A percentile compares a stretch with the other conserved stretches of the same genome.
These are phyloP conservation scores for Paratinospora sagittata DNA, from an alignment of 164 flowering plant species.

Conservation along the genomic window DNA sequence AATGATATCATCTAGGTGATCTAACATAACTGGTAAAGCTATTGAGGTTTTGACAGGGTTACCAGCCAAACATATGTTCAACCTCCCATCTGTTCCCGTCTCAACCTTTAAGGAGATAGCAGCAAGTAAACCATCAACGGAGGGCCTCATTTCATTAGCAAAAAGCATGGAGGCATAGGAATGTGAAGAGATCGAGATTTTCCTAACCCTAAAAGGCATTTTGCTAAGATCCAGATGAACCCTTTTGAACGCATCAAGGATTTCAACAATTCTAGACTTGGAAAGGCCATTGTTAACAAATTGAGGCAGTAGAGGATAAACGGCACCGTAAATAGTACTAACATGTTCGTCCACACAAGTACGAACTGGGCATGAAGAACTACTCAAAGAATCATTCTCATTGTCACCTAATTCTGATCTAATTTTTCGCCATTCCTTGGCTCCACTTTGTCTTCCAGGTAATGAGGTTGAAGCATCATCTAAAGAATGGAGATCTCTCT, in stretches of 20 bases:
- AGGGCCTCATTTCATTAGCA: slow-evolving; percentile 31
- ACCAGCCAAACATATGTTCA: slow-evolving; percentile 49
- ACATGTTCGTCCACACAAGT: slow-evolving; percentile 80
- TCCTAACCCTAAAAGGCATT: slow-evolving; percentile 53
- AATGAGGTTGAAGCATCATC: slow-evolving; percentile 50
- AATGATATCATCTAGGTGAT: slow-evolving; percentile 55
- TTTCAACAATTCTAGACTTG: slow-evolving; percentile 35
- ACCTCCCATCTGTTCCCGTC: slow-evolving; percentile 31
- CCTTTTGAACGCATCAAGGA: slow-evolving; percentile 38
- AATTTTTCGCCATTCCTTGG: slow-evolving; percentile 78
- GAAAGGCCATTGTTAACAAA: slow-evolving; percentile 37
- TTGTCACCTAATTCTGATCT: slow-evolving; percentile 67
- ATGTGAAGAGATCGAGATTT: slow-evolving; percentile 28
- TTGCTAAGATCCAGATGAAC: slow-evolving; percentile 40
- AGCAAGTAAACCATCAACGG: slow-evolving; percentile 38
- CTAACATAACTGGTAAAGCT: slow-evolving; percentile 77
- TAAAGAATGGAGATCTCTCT: slow-evolving; percentile 35
- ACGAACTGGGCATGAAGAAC: slow-evolving; percentile 71
- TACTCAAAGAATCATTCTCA: slow-evolving; percentile 37
- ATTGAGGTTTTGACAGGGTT: slow-evolving; percentile 72
- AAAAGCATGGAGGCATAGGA: slow-evolving; percentile 20
- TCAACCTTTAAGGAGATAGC: slow-evolving; percentile 56
- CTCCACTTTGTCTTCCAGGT: slow-evolving; percentile 95
- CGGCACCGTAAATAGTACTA: slow-evolving; percentile 51
- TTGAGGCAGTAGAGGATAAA: slow-evolving; percentile 39